These are phyloP conservation scores for Halophytophthora batemanensis DNA, from an alignment of 352 stramenopile genomes.

Conservation along the genomic window DNA sequence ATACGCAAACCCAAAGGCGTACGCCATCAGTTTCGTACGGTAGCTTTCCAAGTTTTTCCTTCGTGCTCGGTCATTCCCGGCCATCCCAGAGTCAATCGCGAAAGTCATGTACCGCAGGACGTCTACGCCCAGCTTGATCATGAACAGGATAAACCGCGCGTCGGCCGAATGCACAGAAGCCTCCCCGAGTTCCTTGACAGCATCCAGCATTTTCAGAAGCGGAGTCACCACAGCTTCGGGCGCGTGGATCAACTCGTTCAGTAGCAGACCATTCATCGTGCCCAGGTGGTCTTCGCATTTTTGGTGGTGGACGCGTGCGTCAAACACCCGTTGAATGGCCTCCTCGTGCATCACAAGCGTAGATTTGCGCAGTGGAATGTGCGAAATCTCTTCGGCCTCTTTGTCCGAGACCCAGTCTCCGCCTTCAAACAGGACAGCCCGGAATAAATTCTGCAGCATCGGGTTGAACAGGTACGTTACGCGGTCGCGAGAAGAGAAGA, in stretches of 20 bases:
- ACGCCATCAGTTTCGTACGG: conserved; percentile 51
- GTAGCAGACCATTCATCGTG: conserved; percentile 95
- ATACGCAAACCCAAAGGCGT: conserved; percentile 68
- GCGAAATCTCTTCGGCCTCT: conserved; percentile 58
- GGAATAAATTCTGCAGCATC: conserved; percentile 78
- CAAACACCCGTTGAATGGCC: conserved; percentile 66
- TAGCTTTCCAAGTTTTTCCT: conserved; percentile 43
- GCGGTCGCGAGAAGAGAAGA: conserved; percentile 93
- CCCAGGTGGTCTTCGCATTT: conserved; percentile 89
- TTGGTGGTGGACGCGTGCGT: conserved; percentile 72
- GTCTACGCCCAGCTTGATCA: conserved; percentile 83
- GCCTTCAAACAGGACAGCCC: conserved; percentile 88
- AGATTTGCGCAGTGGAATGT: conserved; percentile 82
- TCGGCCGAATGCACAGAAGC: conserved; percentile 81
- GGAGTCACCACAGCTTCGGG: conserved; percentile 84
- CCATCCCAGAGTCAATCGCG: conserved; percentile 47
- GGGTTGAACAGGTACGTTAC: conserved; percentile 89
- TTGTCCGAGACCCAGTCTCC: conserved; percentile 79
- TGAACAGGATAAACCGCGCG: conserved; percentile 85
- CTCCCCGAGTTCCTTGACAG: conserved; percentile 77
- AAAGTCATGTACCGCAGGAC: conserved; percentile 79
- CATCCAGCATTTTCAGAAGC: conserved; percentile 80
- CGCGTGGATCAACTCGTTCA: conserved; percentile 97
- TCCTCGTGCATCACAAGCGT: conserved; percentile 79
- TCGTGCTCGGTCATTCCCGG: conserved; percentile 29